Evolutionary conservation across 1,284 basidiomycete species (phyloP).

Genomic region (Coniferiporia weirii): DNA sequence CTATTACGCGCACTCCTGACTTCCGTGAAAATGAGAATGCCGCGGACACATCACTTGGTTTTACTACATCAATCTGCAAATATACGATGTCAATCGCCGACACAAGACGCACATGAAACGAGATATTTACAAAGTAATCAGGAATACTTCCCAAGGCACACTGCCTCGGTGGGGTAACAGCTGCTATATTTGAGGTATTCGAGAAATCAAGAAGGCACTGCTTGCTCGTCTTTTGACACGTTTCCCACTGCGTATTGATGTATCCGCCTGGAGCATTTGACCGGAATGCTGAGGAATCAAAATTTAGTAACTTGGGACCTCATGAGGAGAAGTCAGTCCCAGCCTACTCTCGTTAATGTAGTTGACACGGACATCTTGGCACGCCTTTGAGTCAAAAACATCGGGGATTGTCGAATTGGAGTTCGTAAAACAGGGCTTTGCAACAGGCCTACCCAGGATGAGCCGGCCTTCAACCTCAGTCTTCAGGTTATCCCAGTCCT

Average conservation of each 20-base stretch:
- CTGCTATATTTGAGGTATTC: conserved; percentile 12
- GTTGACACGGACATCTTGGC: background rate
- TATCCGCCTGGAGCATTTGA: conserved; percentile 12
- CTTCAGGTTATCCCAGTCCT: background rate
- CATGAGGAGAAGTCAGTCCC: background rate
- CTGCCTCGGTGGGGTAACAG: background rate
- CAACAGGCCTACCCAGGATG: background rate
- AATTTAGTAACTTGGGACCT: background rate
- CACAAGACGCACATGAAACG: background rate
- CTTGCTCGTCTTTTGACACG: conserved; percentile 20
- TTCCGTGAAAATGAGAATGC: conserved; percentile 23
- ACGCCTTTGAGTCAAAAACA: background rate
- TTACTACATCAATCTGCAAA: conserved; percentile 22
- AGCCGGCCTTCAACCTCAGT: background rate
- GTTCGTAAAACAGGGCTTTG: background rate
- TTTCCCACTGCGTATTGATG: conserved; percentile 25
- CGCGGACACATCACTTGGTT: conserved; percentile 19
- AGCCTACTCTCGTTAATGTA: conserved; percentile 4
- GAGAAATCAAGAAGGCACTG: conserved; percentile 22
- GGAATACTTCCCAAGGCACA: conserved; percentile 18
- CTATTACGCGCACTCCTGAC: conserved; percentile 22
- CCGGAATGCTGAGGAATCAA: background rate
- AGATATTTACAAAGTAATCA: conserved; percentile 8
- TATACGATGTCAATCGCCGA: background rate
- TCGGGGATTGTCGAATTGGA: background rate